phyloP scores from a whole-genome alignment of 2,329 filamentous ascomycete genomes.

The Fusarium napiforme region DNA sequence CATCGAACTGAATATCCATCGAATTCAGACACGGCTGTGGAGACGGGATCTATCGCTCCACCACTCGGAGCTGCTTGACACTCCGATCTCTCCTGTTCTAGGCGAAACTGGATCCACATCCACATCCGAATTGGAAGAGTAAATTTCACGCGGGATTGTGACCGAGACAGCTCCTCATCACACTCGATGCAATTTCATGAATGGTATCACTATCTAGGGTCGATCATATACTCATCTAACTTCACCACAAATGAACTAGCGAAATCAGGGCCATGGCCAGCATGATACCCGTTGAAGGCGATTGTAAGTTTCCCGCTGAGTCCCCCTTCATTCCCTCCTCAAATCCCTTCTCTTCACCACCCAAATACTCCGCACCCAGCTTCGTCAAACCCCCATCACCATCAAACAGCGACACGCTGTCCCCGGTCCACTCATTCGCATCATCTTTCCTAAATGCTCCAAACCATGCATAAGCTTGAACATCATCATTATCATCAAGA shows the following conservation, averaged over 20 bases:
- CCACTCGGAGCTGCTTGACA: background rate
- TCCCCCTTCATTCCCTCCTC: slow-evolving; percentile 46
- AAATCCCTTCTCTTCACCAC: slow-evolving; percentile 53
- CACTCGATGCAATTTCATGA: background rate
- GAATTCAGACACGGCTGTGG: fast-evolving
- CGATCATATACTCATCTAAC: background rate
- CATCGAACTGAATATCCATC: fast-evolving
- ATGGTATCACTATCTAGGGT: slow-evolving; percentile 26
- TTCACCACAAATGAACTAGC: slow-evolving; percentile 1
- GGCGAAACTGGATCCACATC: background rate
- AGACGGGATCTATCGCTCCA: background rate
- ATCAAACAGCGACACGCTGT: slow-evolving; percentile 52
- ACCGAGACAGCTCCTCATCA: fast-evolving
- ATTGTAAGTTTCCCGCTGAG: background rate
- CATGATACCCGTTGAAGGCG: slow-evolving; percentile 5
- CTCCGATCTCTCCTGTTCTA: background rate
- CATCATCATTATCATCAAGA: slow-evolving; percentile 49
- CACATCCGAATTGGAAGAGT: background rate
- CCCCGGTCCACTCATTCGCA: slow-evolving; percentile 54
- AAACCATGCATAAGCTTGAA: slow-evolving; percentile 56
- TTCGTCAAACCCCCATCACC: slow-evolving; percentile 52
- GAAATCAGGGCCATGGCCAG: background rate
- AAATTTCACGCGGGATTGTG: fast-evolving
- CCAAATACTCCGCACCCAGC: slow-evolving; percentile 53
- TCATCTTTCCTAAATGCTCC: slow-evolving; percentile 52